phyloP scores from a whole-genome alignment of 148 eudicot species.

The Mesembryanthemum crystallinum region DNA sequence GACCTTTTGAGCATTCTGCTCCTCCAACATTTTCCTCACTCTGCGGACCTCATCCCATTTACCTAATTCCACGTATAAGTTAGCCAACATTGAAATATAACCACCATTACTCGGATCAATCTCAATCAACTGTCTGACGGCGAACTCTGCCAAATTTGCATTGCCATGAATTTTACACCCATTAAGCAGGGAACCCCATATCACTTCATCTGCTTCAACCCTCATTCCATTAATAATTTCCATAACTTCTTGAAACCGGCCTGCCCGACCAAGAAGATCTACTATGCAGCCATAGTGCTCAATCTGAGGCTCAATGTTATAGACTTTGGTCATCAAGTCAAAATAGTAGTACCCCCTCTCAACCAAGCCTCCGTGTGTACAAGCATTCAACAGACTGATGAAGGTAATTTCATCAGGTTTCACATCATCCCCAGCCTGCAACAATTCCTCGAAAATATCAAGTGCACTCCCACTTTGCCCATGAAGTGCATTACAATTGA shows the following conservation, averaged over 20 bases:
- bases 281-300: constrained; percentile 75
- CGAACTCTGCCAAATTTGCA: constrained; percentile 60
- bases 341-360: constrained; percentile 51
- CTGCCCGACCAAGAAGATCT: constrained; percentile 75
- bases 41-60: constrained; percentile 65
- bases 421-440: constrained; percentile 24
- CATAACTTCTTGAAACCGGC: constrained; percentile 60
- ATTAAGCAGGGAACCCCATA: constrained; percentile 79
- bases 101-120: constrained; percentile 70
- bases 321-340: constrained; percentile 43
- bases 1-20: constrained; percentile 49
- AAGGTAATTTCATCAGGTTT: constrained; percentile 68
- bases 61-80: constrained; percentile 57
- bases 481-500: constrained; percentile 68
- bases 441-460: constrained; percentile 58
- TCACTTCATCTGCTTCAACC: constrained; percentile 57
- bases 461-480: constrained; percentile 52
- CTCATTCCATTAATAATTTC: constrained; percentile 49
- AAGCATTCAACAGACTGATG: constrained; percentile 68
- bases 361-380: constrained; percentile 78
- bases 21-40: constrained; percentile 49
- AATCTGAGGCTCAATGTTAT: constrained; percentile 59
- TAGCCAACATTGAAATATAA: constrained; percentile 63
- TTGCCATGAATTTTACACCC: constrained; percentile 70
- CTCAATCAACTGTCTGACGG: constrained; percentile 50